These are phyloP conservation scores for Sordaria brevicollis DNA, from an alignment of 495 filamentous ascomycete species.

Conservation along the genomic window DNA sequence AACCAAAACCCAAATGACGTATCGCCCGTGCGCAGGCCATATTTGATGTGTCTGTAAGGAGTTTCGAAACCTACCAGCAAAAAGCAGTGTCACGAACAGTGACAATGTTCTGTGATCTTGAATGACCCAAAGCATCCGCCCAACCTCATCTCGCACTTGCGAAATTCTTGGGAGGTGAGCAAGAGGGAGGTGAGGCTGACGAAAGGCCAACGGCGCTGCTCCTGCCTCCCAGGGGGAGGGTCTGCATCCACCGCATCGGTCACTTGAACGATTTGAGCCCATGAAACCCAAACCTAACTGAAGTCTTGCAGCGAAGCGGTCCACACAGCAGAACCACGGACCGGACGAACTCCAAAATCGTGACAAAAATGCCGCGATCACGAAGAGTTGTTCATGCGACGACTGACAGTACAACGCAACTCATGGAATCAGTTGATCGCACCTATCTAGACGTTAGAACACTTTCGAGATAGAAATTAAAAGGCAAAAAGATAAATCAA, in stretches of 20 bases:
- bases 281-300: slow-evolving; percentile 8
- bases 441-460: not conserved
- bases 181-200: not conserved
- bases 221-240: not conserved
- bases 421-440: not conserved
- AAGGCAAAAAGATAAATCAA: not conserved
- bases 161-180: not conserved
- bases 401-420: not conserved
- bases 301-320: slow-evolving; percentile 8
- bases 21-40: not conserved
- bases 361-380: slow-evolving; percentile 1
- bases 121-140: not conserved
- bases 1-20: not conserved
- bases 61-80: not conserved
- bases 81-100: not conserved
- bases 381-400: not conserved
- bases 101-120: not conserved
- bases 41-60: not conserved
- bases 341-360: slow-evolving; percentile 4
- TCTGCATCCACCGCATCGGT: slow-evolving; percentile 10
- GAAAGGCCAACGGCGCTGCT: not conserved
- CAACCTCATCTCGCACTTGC: not conserved
- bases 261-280: slow-evolving; percentile 14
- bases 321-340: slow-evolving; percentile 11
- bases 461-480: not conserved